Conservation (phyloP, 2,329 filamentous ascomycete species). For the Sarocladium kiliense region DNA sequence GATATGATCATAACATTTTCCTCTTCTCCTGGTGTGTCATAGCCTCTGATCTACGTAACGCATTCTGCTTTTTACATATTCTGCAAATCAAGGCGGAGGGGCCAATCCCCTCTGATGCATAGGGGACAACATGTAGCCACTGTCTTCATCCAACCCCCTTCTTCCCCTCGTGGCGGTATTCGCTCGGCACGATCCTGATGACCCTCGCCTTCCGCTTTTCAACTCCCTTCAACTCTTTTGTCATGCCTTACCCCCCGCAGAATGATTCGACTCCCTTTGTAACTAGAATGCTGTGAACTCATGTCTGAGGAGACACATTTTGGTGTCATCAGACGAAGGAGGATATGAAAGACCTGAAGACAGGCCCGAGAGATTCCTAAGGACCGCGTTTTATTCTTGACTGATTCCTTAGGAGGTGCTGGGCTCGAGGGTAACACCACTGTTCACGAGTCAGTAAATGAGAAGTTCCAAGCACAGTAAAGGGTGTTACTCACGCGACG, state of each 20-base stretch:
- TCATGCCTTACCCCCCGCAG: not conserved
- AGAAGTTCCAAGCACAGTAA: not conserved
- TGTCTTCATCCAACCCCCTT: not conserved
- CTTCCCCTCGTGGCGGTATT: too few relatives aligned
- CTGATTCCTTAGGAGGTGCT: conserved; percentile 34
- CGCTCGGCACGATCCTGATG: not conserved
- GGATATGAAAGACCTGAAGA: not conserved
- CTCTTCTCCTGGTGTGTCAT: not conserved
- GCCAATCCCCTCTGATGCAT: not conserved
- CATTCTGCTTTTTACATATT: conserved; percentile 9
- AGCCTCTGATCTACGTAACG: conserved; percentile 7
- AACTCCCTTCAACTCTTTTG: not conserved
- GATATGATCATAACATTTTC: not conserved
- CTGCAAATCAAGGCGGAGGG: not conserved
- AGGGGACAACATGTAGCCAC: not conserved
- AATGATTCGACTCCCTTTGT: conserved; percentile 1
- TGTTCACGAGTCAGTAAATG: conserved; percentile 20
- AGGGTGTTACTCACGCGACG: conserved; percentile 50
- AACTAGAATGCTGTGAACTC: not conserved
- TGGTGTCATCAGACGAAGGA: not conserved
- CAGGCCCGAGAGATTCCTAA: not conserved
- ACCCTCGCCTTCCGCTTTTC: not conserved
- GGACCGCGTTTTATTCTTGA: not conserved
- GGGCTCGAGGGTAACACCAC: conserved; percentile 50
- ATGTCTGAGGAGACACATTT: not conserved